These are phyloP conservation scores for Talaromyces sp. DNA, from an alignment of 2,329 filamentous ascomycete species.

Conservation along the genomic window DNA sequence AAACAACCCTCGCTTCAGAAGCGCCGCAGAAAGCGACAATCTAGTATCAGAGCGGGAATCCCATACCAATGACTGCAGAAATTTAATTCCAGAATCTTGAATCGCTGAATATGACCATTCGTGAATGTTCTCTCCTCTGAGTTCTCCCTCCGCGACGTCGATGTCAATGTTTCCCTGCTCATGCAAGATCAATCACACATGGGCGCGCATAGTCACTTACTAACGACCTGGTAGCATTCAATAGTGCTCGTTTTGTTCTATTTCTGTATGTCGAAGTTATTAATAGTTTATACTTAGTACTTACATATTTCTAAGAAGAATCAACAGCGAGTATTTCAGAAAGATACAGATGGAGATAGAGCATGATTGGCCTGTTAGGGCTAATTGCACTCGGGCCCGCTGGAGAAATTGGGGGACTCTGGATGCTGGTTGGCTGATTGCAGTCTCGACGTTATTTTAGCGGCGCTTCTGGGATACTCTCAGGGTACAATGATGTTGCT, in stretches of 20 bases:
- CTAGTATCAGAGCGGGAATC: not conserved
- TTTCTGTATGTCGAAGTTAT: not conserved
- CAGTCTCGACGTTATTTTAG: constrained; percentile 4
- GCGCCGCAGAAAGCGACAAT: constrained; percentile 10
- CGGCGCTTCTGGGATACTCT: not conserved
- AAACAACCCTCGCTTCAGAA: constrained; percentile 16
- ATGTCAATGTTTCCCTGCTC: constrained; percentile 1
- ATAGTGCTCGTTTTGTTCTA: not conserved
- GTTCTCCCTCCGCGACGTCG: not conserved
- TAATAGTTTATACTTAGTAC: not conserved
- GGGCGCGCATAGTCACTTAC: constrained; percentile 4
- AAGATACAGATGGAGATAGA: not conserved
- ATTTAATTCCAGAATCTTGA: too few species aligned
- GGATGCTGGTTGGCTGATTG: not conserved
- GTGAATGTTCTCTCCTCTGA: not conserved
- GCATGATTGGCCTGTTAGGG: constrained; percentile 9
- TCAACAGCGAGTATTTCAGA: not conserved
- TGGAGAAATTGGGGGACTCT: not conserved
- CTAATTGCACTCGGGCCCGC: constrained; percentile 4
- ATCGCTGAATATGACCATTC: not conserved
- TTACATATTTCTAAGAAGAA: not conserved
- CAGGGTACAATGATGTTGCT: not conserved
- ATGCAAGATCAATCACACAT: constrained; percentile 11
- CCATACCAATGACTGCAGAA: not conserved
- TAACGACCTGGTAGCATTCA: not conserved